A percentile compares a stretch with the other conserved stretches of the same genome.
Evolutionary conservation across 208 protist species (phyloP).

Genomic region (Sergeia podlipaevii): DNA sequence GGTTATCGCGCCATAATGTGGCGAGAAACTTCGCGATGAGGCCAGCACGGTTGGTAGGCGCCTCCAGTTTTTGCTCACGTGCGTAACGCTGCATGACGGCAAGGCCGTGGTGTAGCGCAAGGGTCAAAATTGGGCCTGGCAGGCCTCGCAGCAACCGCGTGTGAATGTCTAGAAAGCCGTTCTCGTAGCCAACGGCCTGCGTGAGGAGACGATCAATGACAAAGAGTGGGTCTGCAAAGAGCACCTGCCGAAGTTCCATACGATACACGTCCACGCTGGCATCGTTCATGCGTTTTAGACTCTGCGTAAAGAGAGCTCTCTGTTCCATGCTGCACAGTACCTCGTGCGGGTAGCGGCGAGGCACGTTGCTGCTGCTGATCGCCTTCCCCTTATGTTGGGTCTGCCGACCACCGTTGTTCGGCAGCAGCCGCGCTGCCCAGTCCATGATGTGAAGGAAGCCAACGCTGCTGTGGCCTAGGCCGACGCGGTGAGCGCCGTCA

Average conservation of each 20-base stretch:
- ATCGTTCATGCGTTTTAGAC: conserved; percentile 61
- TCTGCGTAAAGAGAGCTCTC: conserved; percentile 57
- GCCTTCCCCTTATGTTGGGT: neutral
- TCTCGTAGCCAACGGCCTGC: conserved; percentile 75
- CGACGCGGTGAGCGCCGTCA: conserved; percentile 9
- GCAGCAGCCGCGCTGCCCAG: neutral
- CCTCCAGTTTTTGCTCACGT: conserved; percentile 27
- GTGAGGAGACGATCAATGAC: conserved; percentile 58
- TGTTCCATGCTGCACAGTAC: conserved; percentile 50
- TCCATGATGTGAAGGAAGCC: neutral
- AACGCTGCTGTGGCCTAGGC: conserved; percentile 2
- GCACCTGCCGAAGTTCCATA: conserved; percentile 36
- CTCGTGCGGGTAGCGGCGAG: conserved; percentile 46
- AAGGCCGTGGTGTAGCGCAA: conserved; percentile 56
- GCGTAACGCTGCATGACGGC: conserved; percentile 45
- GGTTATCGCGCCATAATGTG: conserved; percentile 55
- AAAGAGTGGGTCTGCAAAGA: conserved; percentile 69
- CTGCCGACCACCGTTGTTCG: conserved; percentile 16
- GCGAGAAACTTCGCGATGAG: conserved; percentile 52
- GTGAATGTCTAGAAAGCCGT: conserved; percentile 70
- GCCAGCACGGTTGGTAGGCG: conserved; percentile 30
- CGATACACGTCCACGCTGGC: conserved; percentile 57
- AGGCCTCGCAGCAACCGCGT: conserved; percentile 48
- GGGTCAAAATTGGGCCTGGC: conserved; percentile 46
- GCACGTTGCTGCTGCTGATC: neutral